phyloP scores from a whole-genome alignment of 345 rosid species.

The Sisymbrium irio region DNA sequence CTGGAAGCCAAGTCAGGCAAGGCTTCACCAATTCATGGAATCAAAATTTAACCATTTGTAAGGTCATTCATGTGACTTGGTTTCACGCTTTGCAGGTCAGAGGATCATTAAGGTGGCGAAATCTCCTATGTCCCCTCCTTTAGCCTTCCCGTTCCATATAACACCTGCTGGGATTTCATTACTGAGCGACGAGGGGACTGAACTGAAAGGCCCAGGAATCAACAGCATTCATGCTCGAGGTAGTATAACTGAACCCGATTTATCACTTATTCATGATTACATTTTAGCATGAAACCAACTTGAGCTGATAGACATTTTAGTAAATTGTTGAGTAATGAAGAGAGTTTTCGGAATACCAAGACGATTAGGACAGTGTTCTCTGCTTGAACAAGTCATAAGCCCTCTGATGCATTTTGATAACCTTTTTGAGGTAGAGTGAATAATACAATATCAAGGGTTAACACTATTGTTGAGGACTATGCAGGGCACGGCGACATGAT shows the following conservation, averaged over 20 bases:
- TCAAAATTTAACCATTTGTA: background rate
- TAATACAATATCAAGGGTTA: background rate
- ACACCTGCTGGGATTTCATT: conserved; percentile 64
- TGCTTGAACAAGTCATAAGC: conserved; percentile 6
- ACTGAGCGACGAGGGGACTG: conserved; percentile 54
- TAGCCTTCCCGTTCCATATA: conserved; percentile 70
- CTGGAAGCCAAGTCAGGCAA: conserved; percentile 76
- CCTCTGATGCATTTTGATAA: conserved; percentile 1
- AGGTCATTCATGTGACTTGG: background rate
- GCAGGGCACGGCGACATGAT: conserved; percentile 50
- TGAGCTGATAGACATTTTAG: background rate
- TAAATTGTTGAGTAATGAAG: background rate
- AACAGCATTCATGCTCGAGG: conserved; percentile 47
- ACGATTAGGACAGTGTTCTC: no score
- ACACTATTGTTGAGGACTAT: conserved; percentile 15
- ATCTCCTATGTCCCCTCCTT: conserved; percentile 76
- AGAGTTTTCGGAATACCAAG: no score
- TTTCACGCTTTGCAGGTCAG: conserved; percentile 49
- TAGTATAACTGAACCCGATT: background rate
- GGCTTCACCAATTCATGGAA: background rate
- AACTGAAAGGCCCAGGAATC: conserved; percentile 59
- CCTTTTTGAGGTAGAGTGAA: background rate
- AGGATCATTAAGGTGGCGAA: conserved; percentile 77
- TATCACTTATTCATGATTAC: background rate
- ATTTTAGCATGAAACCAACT: background rate